Evolutionary conservation across 1,284 basidiomycete species (phyloP), one percentile per base, ranked within the genome.

Genomic region (Inonotus obliquus): DNA sequence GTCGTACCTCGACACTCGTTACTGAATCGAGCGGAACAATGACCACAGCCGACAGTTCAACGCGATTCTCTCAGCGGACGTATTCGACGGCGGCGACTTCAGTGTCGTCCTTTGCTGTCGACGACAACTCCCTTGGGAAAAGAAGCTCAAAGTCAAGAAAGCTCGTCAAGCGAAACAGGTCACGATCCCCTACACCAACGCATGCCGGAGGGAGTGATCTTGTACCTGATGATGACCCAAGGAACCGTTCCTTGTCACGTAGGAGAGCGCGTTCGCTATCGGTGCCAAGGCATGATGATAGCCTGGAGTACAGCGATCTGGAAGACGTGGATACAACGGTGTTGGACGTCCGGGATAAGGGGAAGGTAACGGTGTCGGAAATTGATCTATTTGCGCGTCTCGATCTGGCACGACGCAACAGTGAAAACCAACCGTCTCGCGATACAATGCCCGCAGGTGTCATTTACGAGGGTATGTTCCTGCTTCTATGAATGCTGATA

Each of bases 371-470:
- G 65, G 77, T 81, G 49, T 90, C 87, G 13, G 92, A 93, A 68
- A 80, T 83, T 64, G 86, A 93, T 69, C 76, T 95, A 60, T 81
- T 84, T 27, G 78, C 82, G 74, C 84, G 88, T 52, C 74, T 95
- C 59, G 89, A 89, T 65, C 75, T 94, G 54, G 93, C 92, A 5
- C 78, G 90, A 64, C 81, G 82, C 65, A 95, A 95, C 71, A 92
- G 91, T 70, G 79, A 86, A 71, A 89, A 82, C 70, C 91, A 92
- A 67, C 79, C 82, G 63, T 67, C 74, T 7, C 65, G 68, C 54
- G 52, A 79, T 60, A 67, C 74, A 7, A 67, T 79, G 3, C 68
- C 80, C 11, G 84, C 86, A 66, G 82, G 82, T 39, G 87, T 84
- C 1, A 89, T 90, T 63, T 90, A 87, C 66, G 89, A 91, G 82